Evolutionary conservation across 2,329 filamentous ascomycete genomes (phyloP), one percentile per base, ranked within the genome.

Genomic region (Immersiporthe knoxdaviesiana): DNA sequence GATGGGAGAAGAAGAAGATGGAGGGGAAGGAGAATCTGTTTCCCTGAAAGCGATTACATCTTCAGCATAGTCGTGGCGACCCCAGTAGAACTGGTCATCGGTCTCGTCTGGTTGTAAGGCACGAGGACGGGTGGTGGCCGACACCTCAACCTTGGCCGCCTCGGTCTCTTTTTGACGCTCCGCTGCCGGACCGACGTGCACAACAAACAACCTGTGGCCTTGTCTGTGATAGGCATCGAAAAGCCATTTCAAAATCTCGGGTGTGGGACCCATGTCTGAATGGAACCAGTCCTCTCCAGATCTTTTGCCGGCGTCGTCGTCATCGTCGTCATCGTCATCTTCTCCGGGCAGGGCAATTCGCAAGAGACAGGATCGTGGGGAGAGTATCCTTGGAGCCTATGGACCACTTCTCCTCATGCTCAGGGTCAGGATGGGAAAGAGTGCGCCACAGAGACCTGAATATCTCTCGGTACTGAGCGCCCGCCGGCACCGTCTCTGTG

Each of bases 391-490:
- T 44, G 11, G 35, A 50, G 30, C 61, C 24, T 10, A 54, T 16
- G 21, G 6, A 54, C 60, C 59, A 67, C 39, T 24, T 27, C 30
- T 44, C 37, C n/a, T 27, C 37, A 14, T 63, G 2, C 11, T 32
- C 50, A 1, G 62, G 18, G 12, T 56, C 14, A 21, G 65, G 54
- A 24, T 30, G 30, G 12, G 64, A 62, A 41, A 62, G 18, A 24
- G 62, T 64, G 18, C 60, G 63, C 67, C 64, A 63, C 3, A 69
- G 30, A 14, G 60, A 64, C 27, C 47, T 56, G 52, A 71, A 69
- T 67, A 64, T 67, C 30, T 24, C 27, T 39, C 66, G 35, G 16
- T 71, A 69, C 3, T 21, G 59, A n/a, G 2, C 35, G 12, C 18
- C 18, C 37, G 14, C 14, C 56, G 59, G 41, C 18, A 64, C 16